A percentile compares a stretch with the other conserved stretches of the same genome.
Evolutionary conservation across 495 filamentous ascomycete genomes (phyloP).

Genomic region (Talaromyces proteolyticus): DNA sequence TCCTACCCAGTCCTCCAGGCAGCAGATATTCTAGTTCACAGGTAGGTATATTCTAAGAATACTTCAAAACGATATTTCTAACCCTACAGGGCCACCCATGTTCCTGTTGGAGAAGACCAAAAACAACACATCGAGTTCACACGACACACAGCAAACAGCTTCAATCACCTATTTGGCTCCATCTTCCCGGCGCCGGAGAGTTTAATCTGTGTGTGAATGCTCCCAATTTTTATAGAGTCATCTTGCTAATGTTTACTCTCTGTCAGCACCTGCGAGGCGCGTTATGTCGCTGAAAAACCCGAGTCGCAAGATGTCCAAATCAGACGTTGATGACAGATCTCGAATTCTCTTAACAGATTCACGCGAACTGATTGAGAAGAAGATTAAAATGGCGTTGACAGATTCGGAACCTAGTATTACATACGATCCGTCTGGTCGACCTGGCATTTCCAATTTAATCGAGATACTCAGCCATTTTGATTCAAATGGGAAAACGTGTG

Average conservation of each 20-base stretch:
- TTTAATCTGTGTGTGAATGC: conserved; percentile 59
- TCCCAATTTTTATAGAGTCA: neutral
- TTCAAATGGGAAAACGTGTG: conserved; percentile 29
- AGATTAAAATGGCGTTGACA: conserved; percentile 71
- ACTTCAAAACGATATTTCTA: neutral
- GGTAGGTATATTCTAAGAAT: conserved; percentile 32
- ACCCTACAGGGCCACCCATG: conserved; percentile 68
- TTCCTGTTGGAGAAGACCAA: conserved; percentile 94
- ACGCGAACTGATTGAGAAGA: conserved; percentile 50
- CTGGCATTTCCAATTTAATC: conserved; percentile 83
- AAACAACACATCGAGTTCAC: conserved; percentile 90
- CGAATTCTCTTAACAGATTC: conserved; percentile 77
- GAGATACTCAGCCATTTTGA: conserved; percentile 67
- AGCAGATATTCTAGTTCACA: conserved; percentile 86
- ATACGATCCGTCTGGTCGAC: conserved; percentile 64
- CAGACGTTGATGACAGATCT: conserved; percentile 59
- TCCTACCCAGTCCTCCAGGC: conserved; percentile 95
- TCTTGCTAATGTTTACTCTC: conserved; percentile 1
- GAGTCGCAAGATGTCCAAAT: conserved; percentile 87
- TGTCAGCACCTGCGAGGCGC: conserved; percentile 64
- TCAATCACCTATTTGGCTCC: conserved; percentile 66
- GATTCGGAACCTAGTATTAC: conserved; percentile 58
- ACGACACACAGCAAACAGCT: conserved; percentile 73
- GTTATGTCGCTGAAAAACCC: conserved; percentile 86
- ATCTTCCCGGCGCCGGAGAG: conserved; percentile 67